Evolutionary conservation across 2,329 filamentous ascomycete species (phyloP).

Genomic region (Colletotrichum truncatum): DNA sequence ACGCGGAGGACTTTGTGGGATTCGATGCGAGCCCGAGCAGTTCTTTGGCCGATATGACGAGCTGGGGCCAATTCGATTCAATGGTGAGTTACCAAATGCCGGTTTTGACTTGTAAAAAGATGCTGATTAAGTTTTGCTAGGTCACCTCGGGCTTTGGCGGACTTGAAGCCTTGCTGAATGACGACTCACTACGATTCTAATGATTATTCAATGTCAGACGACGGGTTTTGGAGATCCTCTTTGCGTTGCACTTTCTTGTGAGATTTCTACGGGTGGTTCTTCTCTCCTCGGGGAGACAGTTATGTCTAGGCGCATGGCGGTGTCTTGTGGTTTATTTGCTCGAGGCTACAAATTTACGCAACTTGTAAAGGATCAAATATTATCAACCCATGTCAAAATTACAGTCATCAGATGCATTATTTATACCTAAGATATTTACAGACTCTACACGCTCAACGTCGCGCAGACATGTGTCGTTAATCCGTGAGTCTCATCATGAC

Average conservation of each 20-base stretch:
- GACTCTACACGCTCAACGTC: background rate
- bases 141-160: slow-evolving; percentile 27
- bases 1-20: slow-evolving; percentile 17
- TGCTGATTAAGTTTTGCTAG: background rate
- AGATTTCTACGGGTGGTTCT: no score
- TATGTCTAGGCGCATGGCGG: background rate
- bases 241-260: background rate
- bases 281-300: background rate
- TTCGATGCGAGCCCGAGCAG: slow-evolving; percentile 24
- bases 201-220: background rate
- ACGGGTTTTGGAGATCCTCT: no score
- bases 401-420: background rate
- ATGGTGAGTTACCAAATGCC: background rate
- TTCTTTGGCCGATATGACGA: slow-evolving; percentile 24
- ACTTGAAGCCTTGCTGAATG: slow-evolving; percentile 15
- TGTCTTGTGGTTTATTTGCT: background rate
- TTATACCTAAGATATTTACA: background rate
- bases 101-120: background rate
- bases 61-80: slow-evolving; percentile 31
- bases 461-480: background rate
- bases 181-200: slow-evolving; percentile 21
- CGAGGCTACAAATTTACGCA: background rate
- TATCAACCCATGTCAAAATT: background rate
- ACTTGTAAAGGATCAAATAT: background rate
- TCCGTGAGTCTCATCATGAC: background rate